Base-by-base conservation (phyloP, 768 basidiomycete genomes). In the Leccinum uliginosum region DNA sequence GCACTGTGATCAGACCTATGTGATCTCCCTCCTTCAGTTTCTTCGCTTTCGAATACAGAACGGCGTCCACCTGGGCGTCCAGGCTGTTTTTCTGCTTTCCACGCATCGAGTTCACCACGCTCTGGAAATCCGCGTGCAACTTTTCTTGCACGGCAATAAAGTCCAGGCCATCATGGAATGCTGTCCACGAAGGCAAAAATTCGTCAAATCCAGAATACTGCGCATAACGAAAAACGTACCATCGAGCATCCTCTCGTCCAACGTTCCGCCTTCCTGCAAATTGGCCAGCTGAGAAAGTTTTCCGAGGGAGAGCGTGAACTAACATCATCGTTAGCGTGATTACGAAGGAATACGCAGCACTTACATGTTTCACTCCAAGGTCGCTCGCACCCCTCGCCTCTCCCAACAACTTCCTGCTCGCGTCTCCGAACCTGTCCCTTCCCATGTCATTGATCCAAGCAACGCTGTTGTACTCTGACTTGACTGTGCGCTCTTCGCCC, bases 221-320 rank as follows among this genome's bases (percentile, higher is more conserved):
- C 7, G 32, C 3, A 11, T 7, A n/a, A 6, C 3, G 43, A 9
- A 49, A 49, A 67, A 11, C 74, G 51, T 67, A 85, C 89, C 80
- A 67, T 84, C 85, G 14, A 89, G 73, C 55, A 75, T 74, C 30
- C 65, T 66, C 54, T 84, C 82, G 43, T 88, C 83, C 15, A 73
- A 56, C 2, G 73, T 55, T 15, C 68, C 70, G 29, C 60, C 59
- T 62, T 86, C 86, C 58, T 79, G 74, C 59, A 78, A 63, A 51
- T 80, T 75, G 7, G 89, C 89, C 14, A 97, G 76, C 64, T 91
- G 84, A 0, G 87, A 76, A 11, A 98, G 80, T 71, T 98, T 98
- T 21, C 91, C 91, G 26, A 98, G 83, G 65, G 93, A 94, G 54
- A 95, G 81, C 82, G 92, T 86, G 47, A 98, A 76, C 95, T 98